Conservation (phyloP, 768 basidiomycete species). For the Boletus subparvulus region DNA sequence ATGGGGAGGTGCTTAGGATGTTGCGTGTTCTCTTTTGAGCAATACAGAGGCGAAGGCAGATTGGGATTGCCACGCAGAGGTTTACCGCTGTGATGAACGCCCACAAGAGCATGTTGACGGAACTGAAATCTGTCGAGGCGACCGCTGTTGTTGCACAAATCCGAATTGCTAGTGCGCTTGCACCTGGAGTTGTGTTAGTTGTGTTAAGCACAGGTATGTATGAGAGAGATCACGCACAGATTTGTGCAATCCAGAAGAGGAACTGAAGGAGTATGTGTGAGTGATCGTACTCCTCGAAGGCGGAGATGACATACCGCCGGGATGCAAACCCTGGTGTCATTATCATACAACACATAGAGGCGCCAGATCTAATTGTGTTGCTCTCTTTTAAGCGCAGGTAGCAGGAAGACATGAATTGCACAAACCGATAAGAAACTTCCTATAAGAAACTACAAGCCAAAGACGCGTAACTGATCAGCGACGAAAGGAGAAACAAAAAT, state of each 20-base stretch:
- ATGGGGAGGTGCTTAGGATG: slow-evolving; percentile 3
- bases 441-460: slow-evolving; percentile 10
- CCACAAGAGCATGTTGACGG: slow-evolving; percentile 10
- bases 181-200: slow-evolving; percentile 8
- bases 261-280: slow-evolving; percentile 2
- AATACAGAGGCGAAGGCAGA: slow-evolving; percentile 13
- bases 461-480: background rate
- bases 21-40: slow-evolving; percentile 7
- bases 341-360: slow-evolving; percentile 20
- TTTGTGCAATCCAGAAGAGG: slow-evolving; percentile 20
- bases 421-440: slow-evolving; percentile 20
- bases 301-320: slow-evolving; percentile 14
- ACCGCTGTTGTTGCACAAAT: background rate
- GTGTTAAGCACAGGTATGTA: background rate
- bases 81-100: slow-evolving; percentile 11
- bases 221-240: slow-evolving; percentile 10
- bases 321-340: slow-evolving; percentile 9
- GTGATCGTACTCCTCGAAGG: background rate
- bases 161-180: background rate
- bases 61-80: slow-evolving; percentile 15
- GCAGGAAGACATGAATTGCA: background rate
- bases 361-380: slow-evolving; percentile 20
- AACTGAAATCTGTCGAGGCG: background rate
- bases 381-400: background rate
- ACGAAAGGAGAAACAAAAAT: background rate